Evolutionary conservation across 768 basidiomycete species (phyloP).

Genomic region (Cubamyces lactineus): DNA sequence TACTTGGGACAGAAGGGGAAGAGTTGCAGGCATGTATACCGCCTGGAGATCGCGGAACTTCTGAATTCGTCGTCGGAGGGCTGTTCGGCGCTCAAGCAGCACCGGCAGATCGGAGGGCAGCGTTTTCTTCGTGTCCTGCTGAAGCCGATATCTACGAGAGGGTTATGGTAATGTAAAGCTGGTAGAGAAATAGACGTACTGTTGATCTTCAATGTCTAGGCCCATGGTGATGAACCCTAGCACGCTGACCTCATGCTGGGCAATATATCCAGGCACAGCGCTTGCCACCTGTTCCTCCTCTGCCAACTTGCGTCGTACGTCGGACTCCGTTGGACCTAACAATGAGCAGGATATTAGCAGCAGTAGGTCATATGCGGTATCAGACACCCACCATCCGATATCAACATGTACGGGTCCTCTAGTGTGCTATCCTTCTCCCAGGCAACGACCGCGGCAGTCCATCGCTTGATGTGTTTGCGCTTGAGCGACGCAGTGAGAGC

Average conservation of each 20-base stretch:
- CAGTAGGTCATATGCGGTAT: no score
- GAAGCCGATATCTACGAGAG: background rate
- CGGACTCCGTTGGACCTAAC: no score
- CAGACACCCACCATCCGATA: no score
- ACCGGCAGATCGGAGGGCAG: no score
- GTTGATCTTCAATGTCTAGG: background rate
- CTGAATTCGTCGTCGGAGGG: constrained; percentile 9
- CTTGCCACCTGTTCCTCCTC: background rate
- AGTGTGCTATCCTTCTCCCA: no score
- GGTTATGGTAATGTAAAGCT: no score
- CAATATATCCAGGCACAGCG: background rate
- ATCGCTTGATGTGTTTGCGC: no score
- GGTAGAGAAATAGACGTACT: background rate
- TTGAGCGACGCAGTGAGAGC: no score
- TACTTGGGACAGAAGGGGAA: background rate
- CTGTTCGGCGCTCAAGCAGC: constrained; percentile 3
- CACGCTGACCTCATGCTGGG: background rate
- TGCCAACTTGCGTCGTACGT: no score
- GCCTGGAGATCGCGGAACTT: constrained; percentile 17
- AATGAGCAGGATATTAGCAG: no score
- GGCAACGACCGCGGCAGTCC: no score
- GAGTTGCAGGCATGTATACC: constrained; percentile 25
- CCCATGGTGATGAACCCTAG: background rate
- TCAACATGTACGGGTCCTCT: no score
- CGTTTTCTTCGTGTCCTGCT: background rate